These are phyloP conservation scores for Lactarius sanguifluus DNA, from an alignment of 768 basidiomycete genomes.

Conservation along the genomic window DNA sequence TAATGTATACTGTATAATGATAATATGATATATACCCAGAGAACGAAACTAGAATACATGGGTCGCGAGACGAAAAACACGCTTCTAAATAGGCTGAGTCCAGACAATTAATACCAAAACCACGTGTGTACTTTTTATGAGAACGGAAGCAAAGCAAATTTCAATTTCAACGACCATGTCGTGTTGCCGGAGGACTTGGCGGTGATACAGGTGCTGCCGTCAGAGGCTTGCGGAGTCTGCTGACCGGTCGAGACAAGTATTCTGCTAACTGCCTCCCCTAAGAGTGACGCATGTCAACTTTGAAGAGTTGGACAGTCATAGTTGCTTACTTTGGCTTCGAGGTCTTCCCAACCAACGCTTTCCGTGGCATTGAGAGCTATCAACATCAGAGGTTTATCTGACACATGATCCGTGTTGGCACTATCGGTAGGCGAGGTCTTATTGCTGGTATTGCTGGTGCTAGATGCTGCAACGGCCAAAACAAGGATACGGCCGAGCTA, in stretches of 20 bases:
- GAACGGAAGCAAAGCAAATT: not conserved
- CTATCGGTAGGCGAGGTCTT: conserved; percentile 30
- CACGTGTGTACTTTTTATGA: conserved; percentile 22
- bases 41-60: conserved; percentile 18
- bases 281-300: not conserved
- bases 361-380: conserved; percentile 65
- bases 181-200: conserved; percentile 20
- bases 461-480: conserved; percentile 36
- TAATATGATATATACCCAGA: conserved; percentile 10
- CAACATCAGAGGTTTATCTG: conserved; percentile 59
- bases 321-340: conserved; percentile 57
- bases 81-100: conserved; percentile 1
- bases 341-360: conserved; percentile 62
- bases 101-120: conserved; percentile 8
- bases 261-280: conserved; percentile 38
- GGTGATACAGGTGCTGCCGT: conserved; percentile 19
- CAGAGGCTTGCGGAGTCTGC: conserved; percentile 38
- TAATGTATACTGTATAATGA: conserved; percentile 21
- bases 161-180: conserved; percentile 30
- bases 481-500: conserved; percentile 74
- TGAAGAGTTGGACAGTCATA: not conserved
- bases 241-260: conserved; percentile 41
- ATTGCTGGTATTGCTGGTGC: conserved; percentile 19
- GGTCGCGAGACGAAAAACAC: conserved; percentile 3
- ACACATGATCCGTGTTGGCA: conserved; percentile 15